Evolutionary conservation across 352 stramenopile genomes (phyloP).

Genomic region (Phytopythium aichiense): DNA sequence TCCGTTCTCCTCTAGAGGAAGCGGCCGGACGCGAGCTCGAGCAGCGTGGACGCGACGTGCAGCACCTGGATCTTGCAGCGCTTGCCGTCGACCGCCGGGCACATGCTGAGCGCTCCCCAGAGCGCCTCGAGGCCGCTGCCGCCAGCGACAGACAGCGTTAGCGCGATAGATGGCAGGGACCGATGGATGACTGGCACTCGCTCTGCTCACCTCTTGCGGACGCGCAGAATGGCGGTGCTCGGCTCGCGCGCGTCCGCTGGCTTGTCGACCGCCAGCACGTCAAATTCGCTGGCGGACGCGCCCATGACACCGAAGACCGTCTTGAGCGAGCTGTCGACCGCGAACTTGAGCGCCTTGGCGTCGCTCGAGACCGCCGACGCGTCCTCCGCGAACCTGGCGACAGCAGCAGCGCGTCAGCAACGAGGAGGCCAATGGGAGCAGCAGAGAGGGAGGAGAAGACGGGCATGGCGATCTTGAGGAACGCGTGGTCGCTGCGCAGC

Average conservation of each 20-base stretch:
- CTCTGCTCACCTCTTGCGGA: constrained; percentile 36
- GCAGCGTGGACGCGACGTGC: constrained; percentile 52
- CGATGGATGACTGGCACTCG: too few relatives aligned
- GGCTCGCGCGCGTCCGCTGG: constrained; percentile 29
- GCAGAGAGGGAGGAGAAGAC: neutral
- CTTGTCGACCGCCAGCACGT: constrained; percentile 44
- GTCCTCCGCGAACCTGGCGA: constrained; percentile 50
- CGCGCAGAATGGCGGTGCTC: constrained; percentile 50
- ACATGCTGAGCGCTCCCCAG: constrained; percentile 71
- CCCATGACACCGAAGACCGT: constrained; percentile 64
- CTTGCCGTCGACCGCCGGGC: constrained; percentile 59
- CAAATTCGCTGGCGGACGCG: constrained; percentile 57
- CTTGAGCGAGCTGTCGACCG: constrained; percentile 66
- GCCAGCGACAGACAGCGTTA: neutral
- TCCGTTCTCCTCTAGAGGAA: constrained; percentile 49
- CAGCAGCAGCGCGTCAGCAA: neutral
- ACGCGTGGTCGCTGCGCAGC: constrained; percentile 39
- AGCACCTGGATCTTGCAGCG: constrained; percentile 61
- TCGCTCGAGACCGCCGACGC: constrained; percentile 30
- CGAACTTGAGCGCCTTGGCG: constrained; percentile 67
- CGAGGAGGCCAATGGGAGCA: neutral
- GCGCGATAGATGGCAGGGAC: too few relatives aligned
- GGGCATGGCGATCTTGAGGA: constrained; percentile 70
- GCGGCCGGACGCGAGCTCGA: constrained; percentile 61
- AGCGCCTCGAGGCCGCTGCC: constrained; percentile 53